phyloP scores from a whole-genome alignment of 345 rosid species.

The Salix caprea region DNA sequence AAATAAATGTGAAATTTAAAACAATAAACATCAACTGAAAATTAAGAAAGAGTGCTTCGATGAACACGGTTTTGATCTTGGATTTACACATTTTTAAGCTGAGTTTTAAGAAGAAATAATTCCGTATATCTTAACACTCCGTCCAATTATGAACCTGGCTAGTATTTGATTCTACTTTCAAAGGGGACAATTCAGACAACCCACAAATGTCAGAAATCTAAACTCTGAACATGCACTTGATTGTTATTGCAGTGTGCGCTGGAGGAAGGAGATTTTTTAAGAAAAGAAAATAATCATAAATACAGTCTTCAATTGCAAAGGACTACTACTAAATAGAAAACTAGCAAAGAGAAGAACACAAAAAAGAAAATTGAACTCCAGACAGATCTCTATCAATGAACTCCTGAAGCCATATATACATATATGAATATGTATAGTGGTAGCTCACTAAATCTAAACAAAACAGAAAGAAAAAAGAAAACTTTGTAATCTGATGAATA shows the following conservation, averaged over 20 bases:
- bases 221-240: not conserved
- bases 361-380: not conserved
- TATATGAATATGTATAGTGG: not conserved
- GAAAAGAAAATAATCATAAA: not conserved
- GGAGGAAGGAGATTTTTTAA: not conserved
- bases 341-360: not conserved
- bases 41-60: not conserved
- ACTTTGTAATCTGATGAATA: conserved; percentile 4
- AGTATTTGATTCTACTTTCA: too few species aligned
- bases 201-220: not conserved
- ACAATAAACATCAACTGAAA: not conserved
- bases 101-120: too few species aligned
- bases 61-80: too few species aligned
- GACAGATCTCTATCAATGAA: conserved; percentile 15
- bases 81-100: too few species aligned
- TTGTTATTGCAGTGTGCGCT: not conserved
- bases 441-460: not conserved
- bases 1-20: conserved; percentile 12
- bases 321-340: not conserved
- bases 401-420: not conserved
- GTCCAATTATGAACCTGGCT: too few species aligned
- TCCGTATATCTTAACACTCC: too few species aligned
- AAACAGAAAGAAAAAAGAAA: not conserved
- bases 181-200: not conserved
- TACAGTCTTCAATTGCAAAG: not conserved